phyloP scores from a whole-genome alignment of 371 early-diverging fungal genomes.

The Mortierella sp. region DNA sequence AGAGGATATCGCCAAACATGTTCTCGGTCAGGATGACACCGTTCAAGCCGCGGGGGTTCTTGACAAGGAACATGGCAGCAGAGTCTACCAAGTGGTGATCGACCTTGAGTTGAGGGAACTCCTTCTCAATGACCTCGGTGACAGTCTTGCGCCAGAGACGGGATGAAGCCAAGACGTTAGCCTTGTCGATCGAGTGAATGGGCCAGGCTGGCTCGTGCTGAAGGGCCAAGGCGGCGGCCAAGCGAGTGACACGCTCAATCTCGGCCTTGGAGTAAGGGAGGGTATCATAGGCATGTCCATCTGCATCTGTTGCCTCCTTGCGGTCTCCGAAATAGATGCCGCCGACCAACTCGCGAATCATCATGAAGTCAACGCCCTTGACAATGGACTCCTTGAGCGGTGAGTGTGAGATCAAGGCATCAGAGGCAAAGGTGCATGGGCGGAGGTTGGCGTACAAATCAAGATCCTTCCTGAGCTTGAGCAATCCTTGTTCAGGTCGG shows the following conservation, averaged over 20 bases:
- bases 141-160: conserved; percentile 95
- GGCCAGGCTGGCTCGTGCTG: conserved; percentile 82
- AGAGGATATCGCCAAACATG: conserved; percentile 98
- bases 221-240: conserved; percentile 87
- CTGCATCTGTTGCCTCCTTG: conserved; percentile 74
- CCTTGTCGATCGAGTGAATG: conserved; percentile 97
- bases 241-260: conserved; percentile 91
- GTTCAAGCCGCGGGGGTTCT: conserved; percentile 88
- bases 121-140: conserved; percentile 83
- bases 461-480: conserved; percentile 90
- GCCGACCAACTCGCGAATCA: conserved; percentile 95
- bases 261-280: conserved; percentile 91
- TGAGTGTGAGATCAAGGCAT: conserved; percentile 80
- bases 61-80: conserved; percentile 96
- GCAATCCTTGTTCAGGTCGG: conserved; percentile 94
- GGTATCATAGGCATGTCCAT: conserved; percentile 91
- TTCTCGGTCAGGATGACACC: conserved; percentile 97
- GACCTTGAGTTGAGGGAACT: conserved; percentile 87
- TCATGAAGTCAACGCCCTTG: conserved; percentile 88
- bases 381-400: conserved; percentile 93
- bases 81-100: conserved; percentile 95
- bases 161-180: conserved; percentile 97
- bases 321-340: conserved; percentile 98
- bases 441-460: conserved; percentile 96
- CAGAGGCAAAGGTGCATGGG: conserved; percentile 92